Conservation (phyloP, 192 early-diverging fungal genomes). For the Rhizophlyctis rosea region DNA sequence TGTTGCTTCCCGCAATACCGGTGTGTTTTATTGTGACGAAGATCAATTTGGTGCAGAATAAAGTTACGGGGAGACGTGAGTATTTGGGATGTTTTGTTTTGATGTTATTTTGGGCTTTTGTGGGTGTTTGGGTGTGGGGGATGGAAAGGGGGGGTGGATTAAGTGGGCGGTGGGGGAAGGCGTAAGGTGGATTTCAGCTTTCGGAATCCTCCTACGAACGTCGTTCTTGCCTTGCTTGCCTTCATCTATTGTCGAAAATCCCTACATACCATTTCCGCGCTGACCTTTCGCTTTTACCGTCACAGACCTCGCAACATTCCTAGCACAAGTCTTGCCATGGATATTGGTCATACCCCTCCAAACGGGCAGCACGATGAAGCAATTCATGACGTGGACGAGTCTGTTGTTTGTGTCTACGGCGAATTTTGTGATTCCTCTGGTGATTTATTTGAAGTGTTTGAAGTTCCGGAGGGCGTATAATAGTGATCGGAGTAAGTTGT, state of each 20-base stretch:
- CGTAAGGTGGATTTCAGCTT: too few relatives aligned
- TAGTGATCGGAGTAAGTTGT: slow-evolving; percentile 27
- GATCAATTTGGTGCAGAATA: slow-evolving; percentile 50
- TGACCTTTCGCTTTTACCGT: background rate
- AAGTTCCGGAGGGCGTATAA: slow-evolving; percentile 46
- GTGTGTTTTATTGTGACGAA: slow-evolving; percentile 46
- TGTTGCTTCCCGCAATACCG: slow-evolving; percentile 52
- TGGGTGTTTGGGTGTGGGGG: background rate
- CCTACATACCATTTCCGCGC: background rate
- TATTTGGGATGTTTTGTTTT: too few relatives aligned
- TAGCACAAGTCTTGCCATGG: slow-evolving; percentile 48
- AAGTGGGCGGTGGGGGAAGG: background rate
- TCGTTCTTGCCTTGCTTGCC: too few relatives aligned
- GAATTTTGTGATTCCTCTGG: slow-evolving; percentile 54
- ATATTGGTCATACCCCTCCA: slow-evolving; percentile 42
- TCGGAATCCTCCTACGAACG: too few relatives aligned
- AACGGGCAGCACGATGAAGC: slow-evolving; percentile 33
- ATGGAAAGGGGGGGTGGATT: background rate
- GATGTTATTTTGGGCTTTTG: too few relatives aligned
- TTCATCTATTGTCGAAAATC: background rate
- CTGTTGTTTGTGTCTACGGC: slow-evolving; percentile 49
- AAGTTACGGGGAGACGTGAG: slow-evolving; percentile 26
- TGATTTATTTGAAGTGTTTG: slow-evolving; percentile 54
- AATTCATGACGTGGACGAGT: slow-evolving; percentile 50
- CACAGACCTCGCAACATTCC: slow-evolving; percentile 21